These are phyloP conservation scores for Globisporangium canariense DNA, from an alignment of 352 stramenopile genomes.

Conservation along the genomic window DNA sequence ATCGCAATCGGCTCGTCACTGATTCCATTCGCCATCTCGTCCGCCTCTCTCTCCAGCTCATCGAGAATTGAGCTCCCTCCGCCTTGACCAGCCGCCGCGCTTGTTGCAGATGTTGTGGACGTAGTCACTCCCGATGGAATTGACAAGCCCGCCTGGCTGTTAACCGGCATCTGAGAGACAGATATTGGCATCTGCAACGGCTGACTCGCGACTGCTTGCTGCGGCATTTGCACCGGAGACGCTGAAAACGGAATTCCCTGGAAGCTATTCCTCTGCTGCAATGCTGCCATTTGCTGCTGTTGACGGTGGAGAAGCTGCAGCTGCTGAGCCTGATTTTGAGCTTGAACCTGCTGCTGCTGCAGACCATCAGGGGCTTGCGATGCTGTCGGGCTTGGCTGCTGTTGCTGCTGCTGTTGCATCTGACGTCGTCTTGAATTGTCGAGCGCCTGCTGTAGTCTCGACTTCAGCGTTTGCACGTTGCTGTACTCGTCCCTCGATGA, in stretches of 20 bases:
- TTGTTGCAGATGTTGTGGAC: conserved; percentile 16
- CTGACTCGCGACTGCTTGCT: conserved; percentile 34
- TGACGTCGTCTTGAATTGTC: conserved; percentile 79
- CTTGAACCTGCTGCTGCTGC: conserved; percentile 24
- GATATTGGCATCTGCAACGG: conserved; percentile 55
- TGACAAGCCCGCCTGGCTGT: conserved; percentile 15
- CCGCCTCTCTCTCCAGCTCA: conserved; percentile 77
- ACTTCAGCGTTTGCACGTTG: conserved; percentile 85
- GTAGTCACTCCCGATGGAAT: conserved; percentile 21
- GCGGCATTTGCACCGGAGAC: conserved; percentile 27
- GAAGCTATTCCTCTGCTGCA: conserved; percentile 70
- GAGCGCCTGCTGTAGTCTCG: conserved; percentile 75
- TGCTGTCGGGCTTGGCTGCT: conserved; percentile 26
- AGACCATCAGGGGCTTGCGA: conserved; percentile 12
- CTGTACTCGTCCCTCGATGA: conserved; percentile 83
- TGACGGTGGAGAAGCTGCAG: conserved; percentile 54
- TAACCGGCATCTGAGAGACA: conserved; percentile 36
- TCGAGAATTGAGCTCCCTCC: conserved; percentile 77
- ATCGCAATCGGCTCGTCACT: conserved; percentile 81
- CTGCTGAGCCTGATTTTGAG: conserved; percentile 39
- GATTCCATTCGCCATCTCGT: conserved; percentile 85
- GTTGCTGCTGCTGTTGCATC: conserved; percentile 62
- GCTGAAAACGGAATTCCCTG: conserved; percentile 57
- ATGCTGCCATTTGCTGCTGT: conserved; percentile 70
- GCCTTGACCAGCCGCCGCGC: conserved; percentile 20